Evolutionary conservation across 129 eudicot species (phyloP).

Genomic region (Heracleum sosnowskyi): DNA sequence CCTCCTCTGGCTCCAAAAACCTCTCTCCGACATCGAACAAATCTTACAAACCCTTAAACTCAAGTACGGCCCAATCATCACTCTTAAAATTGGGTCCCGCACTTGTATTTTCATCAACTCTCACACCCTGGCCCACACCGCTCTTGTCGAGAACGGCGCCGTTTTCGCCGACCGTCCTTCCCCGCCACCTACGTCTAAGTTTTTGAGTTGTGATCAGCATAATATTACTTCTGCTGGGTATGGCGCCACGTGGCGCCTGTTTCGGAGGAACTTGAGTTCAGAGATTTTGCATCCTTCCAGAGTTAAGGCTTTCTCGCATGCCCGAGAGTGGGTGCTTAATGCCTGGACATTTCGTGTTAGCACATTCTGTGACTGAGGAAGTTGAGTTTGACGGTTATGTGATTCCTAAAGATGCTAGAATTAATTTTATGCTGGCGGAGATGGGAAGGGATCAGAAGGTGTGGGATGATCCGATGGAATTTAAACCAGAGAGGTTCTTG

Average conservation of each 20-base stretch:
- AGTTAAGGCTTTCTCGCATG: constrained; percentile 27
- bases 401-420: too few species aligned
- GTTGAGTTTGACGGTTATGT: too few species aligned
- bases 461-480: too few species aligned
- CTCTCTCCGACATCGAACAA: constrained; percentile 13
- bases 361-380: constrained; percentile 36
- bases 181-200: not conserved
- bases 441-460: too few species aligned
- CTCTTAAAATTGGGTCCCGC: constrained; percentile 24
- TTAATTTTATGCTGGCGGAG: too few species aligned
- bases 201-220: not conserved
- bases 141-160: constrained; percentile 44
- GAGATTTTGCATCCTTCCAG: constrained; percentile 41
- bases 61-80: constrained; percentile 46
- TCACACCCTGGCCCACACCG: constrained; percentile 41
- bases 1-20: constrained; percentile 16
- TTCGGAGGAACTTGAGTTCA: constrained; percentile 1
- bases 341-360: constrained; percentile 42
- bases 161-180: not conserved
- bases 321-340: constrained; percentile 36
- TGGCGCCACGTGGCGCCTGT: not conserved
- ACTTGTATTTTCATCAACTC: constrained; percentile 25
- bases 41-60: constrained; percentile 23
- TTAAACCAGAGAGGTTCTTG: too few species aligned
- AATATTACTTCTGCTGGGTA: not conserved